phyloP scores from a whole-genome alignment of 768 basidiomycete species.

The Leccinum boreale region DNA sequence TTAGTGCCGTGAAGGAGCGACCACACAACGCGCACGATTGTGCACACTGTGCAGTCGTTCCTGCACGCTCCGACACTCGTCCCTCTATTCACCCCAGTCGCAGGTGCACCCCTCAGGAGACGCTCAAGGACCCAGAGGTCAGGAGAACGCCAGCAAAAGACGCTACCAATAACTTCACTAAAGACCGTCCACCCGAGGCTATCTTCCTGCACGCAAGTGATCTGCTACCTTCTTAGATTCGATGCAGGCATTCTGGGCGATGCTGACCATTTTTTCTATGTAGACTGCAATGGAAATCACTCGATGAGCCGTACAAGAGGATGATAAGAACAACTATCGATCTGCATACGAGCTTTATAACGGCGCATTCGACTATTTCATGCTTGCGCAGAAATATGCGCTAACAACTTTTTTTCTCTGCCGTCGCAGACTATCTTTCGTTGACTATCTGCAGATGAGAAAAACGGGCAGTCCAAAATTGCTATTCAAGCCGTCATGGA shows the following conservation, averaged over 20 bases:
- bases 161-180: neutral
- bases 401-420: neutral
- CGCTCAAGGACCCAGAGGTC: neutral
- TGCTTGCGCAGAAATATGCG: constrained; percentile 88
- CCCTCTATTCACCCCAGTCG: no score
- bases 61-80: no score
- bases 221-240: no score
- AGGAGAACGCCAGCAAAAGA: neutral
- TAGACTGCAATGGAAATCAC: constrained; percentile 84
- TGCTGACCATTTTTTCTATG: neutral
- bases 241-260: neutral
- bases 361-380: constrained; percentile 94
- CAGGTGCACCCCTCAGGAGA: no score
- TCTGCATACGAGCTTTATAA: constrained; percentile 91
- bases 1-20: no score
- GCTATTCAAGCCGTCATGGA: constrained; percentile 81
- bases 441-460: constrained; percentile 50
- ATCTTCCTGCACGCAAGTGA: constrained; percentile 14
- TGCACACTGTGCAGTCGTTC: no score
- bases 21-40: no score
- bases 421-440: neutral
- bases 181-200: constrained; percentile 10
- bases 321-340: constrained; percentile 83
- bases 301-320: constrained; percentile 84
- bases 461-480: constrained; percentile 83